phyloP scores from a whole-genome alignment of 164 flowering plant species.

The Sextonia rubra region DNA sequence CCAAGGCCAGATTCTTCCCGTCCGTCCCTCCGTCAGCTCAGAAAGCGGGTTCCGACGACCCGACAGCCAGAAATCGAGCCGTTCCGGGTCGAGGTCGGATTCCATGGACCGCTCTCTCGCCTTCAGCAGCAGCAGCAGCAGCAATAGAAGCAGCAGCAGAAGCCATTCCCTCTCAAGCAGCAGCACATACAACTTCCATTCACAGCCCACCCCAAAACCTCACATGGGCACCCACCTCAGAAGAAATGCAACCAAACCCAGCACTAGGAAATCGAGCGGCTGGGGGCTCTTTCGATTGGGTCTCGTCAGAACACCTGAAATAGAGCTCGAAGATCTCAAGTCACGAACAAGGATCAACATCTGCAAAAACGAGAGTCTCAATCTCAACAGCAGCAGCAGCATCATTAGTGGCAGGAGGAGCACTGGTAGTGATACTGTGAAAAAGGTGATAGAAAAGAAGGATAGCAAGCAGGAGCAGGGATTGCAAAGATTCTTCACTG shows the following conservation, averaged over 20 bases:
- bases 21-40: slow-evolving; percentile 56
- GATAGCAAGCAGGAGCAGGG: slow-evolving; percentile 7
- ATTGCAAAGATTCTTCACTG: slow-evolving; percentile 9
- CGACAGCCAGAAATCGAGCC: slow-evolving; percentile 4
- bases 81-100: slow-evolving; percentile 41
- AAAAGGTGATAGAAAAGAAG: slow-evolving; percentile 1
- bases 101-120: slow-evolving; percentile 46
- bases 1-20: slow-evolving; percentile 64
- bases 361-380: slow-evolving; percentile 18
- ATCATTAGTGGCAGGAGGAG: slow-evolving; percentile 16
- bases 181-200: slow-evolving; percentile 9
- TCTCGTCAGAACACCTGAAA: slow-evolving; percentile 53
- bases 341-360: slow-evolving; percentile 30
- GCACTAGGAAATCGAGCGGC: slow-evolving; percentile 24
- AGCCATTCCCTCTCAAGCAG: slow-evolving; percentile 34
- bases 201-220: slow-evolving; percentile 50
- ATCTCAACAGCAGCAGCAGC: no score
- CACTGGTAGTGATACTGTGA: not conserved
- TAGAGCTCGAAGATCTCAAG: slow-evolving; percentile 45
- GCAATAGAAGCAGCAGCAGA: slow-evolving; percentile 46
- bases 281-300: slow-evolving; percentile 65
- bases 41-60: slow-evolving; percentile 19
- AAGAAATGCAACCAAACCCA: not conserved
- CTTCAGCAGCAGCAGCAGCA: slow-evolving; percentile 9
- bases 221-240: slow-evolving; percentile 23